Evolutionary conservation across 1,284 basidiomycete species (phyloP).

Genomic region (Chalciporus sp.): DNA sequence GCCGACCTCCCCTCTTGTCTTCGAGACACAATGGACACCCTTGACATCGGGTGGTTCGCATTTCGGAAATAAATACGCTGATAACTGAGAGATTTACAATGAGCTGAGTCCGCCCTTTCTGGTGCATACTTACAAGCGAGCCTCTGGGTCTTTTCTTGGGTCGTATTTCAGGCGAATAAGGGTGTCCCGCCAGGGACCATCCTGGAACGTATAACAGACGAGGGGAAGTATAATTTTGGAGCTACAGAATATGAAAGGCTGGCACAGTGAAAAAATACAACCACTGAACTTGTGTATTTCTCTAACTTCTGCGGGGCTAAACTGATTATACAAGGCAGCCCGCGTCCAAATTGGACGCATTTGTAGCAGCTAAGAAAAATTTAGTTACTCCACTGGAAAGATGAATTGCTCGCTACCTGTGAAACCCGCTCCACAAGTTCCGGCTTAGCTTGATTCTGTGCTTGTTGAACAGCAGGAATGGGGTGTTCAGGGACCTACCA

Average conservation of each 20-base stretch:
- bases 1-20: conserved; percentile 56
- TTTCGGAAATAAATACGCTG: conserved; percentile 86
- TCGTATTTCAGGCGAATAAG: conserved; percentile 90
- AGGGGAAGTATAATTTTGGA: conserved; percentile 73
- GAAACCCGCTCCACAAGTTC: conserved; percentile 60
- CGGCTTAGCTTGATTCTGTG: conserved; percentile 57
- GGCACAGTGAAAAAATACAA: neutral
- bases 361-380: conserved; percentile 53
- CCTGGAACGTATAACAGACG: conserved; percentile 86
- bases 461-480: conserved; percentile 55
- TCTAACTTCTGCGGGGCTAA: conserved; percentile 66
- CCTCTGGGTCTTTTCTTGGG: conserved; percentile 70
- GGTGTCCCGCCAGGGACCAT: conserved; percentile 93
- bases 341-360: conserved; percentile 90
- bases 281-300: conserved; percentile 69
- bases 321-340: conserved; percentile 81
- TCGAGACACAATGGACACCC: conserved; percentile 68
- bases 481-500: conserved; percentile 68
- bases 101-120: neutral
- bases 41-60: conserved; percentile 73
- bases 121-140: conserved; percentile 64
- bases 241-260: conserved; percentile 39
- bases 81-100: conserved; percentile 51
- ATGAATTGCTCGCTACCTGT: conserved; percentile 45
- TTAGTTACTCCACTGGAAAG: neutral